These are phyloP conservation scores for Entomortierella chlamydospora DNA, from an alignment of 192 early-diverging fungal genomes.

Conservation along the genomic window DNA sequence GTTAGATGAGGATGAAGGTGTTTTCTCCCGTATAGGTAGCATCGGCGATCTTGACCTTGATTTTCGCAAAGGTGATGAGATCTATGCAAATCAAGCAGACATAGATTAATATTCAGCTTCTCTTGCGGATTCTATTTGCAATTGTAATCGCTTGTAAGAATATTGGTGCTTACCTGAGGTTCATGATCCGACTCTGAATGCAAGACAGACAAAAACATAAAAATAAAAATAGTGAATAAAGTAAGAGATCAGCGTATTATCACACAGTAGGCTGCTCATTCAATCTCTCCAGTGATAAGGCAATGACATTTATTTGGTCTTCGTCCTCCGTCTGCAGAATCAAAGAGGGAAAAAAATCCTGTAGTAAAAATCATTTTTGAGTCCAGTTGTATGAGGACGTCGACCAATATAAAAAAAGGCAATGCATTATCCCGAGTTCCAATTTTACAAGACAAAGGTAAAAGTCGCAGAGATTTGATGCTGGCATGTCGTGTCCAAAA, in stretches of 20 bases:
- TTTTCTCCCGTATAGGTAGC: not conserved
- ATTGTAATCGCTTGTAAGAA: no score
- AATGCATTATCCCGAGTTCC: not conserved
- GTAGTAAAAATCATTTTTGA: not conserved
- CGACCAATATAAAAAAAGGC: not conserved
- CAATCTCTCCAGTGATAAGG: not conserved
- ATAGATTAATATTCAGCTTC: no score
- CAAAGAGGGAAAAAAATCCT: not conserved
- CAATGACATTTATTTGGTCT: conserved; percentile 12
- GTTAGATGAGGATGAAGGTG: conserved; percentile 2
- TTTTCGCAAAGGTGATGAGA: not conserved
- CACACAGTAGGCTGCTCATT: not conserved
- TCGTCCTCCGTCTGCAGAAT: conserved; percentile 6
- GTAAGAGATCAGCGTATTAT: not conserved
- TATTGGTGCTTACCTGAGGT: not conserved
- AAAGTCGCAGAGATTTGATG: no score
- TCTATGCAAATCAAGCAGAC: not conserved
- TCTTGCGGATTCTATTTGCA: no score
- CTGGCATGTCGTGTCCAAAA: not conserved
- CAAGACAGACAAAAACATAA: not conserved
- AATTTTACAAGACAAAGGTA: not conserved
- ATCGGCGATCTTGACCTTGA: not conserved
- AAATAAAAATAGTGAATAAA: not conserved
- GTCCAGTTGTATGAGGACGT: not conserved
- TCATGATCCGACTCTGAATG: conserved; percentile 1